phyloP scores from a whole-genome alignment of 129 eudicot genomes.

The Tanacetum coccineum region DNA sequence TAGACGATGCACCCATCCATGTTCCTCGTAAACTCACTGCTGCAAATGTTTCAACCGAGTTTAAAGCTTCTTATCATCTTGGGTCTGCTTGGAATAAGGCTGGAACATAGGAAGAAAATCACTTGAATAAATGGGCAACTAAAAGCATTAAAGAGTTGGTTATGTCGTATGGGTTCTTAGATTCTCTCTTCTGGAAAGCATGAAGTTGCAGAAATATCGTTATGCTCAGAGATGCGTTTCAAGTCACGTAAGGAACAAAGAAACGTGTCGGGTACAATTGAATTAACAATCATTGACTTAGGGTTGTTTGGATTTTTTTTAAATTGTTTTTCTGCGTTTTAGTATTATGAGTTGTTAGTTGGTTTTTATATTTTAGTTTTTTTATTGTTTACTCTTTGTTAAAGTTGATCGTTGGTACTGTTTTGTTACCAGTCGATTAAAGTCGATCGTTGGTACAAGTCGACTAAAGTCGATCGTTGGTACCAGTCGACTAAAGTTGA shows the following conservation, averaged over 20 bases:
- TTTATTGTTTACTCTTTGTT: no score
- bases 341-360: no score
- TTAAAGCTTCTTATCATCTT: slow-evolving; percentile 50
- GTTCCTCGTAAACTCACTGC: slow-evolving; percentile 68
- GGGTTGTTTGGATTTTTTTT: no score
- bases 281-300: no score
- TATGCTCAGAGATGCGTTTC: slow-evolving; percentile 82
- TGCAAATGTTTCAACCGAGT: slow-evolving; percentile 28
- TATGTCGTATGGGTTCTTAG: slow-evolving; percentile 48
- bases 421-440: no score
- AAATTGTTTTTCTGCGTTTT: no score
- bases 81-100: slow-evolving; percentile 97
- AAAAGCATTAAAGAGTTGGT: slow-evolving; percentile 82
- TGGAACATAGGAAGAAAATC: slow-evolving; percentile 96
- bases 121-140: slow-evolving; percentile 76
- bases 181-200: slow-evolving; percentile 77
- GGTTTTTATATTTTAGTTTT: no score
- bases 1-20: slow-evolving; percentile 79
- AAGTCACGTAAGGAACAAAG: slow-evolving; percentile 87
- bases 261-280: slow-evolving; percentile 88
- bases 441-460: no score
- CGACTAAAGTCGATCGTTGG: no score
- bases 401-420: no score
- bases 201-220: slow-evolving; percentile 67
- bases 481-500: no score